Evolutionary conservation across 768 basidiomycete species (phyloP).

Genomic region (Hemileccinum impolitum): DNA sequence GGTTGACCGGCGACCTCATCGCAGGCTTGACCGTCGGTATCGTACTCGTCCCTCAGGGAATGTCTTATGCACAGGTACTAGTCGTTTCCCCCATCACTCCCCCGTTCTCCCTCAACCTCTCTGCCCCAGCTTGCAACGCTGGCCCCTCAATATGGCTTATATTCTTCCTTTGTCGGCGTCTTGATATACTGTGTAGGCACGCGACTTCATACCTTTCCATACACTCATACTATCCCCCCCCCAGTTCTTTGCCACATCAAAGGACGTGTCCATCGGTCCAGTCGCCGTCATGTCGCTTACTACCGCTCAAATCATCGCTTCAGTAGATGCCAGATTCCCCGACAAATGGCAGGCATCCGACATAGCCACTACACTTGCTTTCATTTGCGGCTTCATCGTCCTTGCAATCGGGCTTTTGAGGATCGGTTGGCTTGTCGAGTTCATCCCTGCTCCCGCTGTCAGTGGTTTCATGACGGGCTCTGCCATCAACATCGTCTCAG

Average conservation of each 20-base stretch:
- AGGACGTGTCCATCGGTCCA: slow-evolving; percentile 99
- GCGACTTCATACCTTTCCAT: not conserved
- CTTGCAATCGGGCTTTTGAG: slow-evolving; percentile 86
- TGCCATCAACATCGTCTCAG: slow-evolving; percentile 86
- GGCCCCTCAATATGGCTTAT: slow-evolving; percentile 84
- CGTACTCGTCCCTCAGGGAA: slow-evolving; percentile 91
- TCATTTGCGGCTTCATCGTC: slow-evolving; percentile 89
- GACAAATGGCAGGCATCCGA: slow-evolving; percentile 59
- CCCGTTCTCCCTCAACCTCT: not conserved
- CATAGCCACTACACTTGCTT: slow-evolving; percentile 82
- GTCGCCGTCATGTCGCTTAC: slow-evolving; percentile 98
- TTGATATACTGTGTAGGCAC: slow-evolving; percentile 73
- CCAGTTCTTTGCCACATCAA: slow-evolving; percentile 93
- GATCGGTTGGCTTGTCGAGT: slow-evolving; percentile 92
- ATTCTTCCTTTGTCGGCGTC: slow-evolving; percentile 89
- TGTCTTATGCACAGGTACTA: slow-evolving; percentile 86
- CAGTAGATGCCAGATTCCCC: slow-evolving; percentile 53
- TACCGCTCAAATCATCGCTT: slow-evolving; percentile 72
- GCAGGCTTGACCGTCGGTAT: slow-evolving; percentile 93
- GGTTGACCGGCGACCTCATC: slow-evolving; percentile 84
- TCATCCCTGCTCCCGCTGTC: slow-evolving; percentile 84
- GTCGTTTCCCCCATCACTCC: not conserved
- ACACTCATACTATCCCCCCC: not conserved
- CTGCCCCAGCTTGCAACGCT: slow-evolving; percentile 72
- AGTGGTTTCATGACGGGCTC: slow-evolving; percentile 97